phyloP scores from a whole-genome alignment of 1,284 basidiomycete genomes.

The Microbotryum lychnidis-dioicae region DNA sequence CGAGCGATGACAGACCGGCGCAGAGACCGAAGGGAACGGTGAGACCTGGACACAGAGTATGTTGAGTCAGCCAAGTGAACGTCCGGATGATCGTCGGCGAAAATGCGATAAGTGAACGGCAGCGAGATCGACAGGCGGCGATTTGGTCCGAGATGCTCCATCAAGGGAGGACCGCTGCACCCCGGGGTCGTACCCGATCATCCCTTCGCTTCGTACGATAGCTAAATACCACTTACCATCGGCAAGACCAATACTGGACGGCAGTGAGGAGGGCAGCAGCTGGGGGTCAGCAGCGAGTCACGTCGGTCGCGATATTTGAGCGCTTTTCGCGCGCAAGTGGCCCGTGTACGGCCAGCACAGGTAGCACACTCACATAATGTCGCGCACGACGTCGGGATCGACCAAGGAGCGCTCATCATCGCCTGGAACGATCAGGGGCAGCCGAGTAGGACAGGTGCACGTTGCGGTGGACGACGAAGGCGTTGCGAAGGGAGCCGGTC shows the following conservation, averaged over 20 bases:
- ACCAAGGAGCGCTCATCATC: conserved; percentile 68
- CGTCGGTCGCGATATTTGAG: not conserved
- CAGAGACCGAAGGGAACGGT: conserved; percentile 40
- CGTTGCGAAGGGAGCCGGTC: no score
- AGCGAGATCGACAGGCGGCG: no score
- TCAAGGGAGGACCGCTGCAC: no score
- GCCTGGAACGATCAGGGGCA: conserved; percentile 15
- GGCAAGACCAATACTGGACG: not conserved
- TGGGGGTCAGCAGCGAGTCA: conserved; percentile 2
- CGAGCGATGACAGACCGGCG: conserved; percentile 59
- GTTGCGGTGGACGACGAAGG: no score
- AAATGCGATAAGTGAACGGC: no score
- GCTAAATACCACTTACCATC: no score
- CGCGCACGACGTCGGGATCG: conserved; percentile 74
- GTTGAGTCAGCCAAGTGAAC: not conserved
- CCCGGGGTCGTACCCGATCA: no score
- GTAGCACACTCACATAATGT: conserved; percentile 51
- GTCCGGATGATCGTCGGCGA: not conserved
- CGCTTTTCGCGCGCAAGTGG: no score
- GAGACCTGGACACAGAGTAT: conserved; percentile 8
- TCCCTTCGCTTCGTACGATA: no score
- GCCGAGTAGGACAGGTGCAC: no score
- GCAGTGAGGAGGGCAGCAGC: not conserved
- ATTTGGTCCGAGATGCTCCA: no score
- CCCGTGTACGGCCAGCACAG: conserved; percentile 35